Percentiles rank a stretch among this genome's conserved stretches.
phyloP scores from a whole-genome alignment of 2,329 filamentous ascomycete species.

The Claviceps pazoutovae region DNA sequence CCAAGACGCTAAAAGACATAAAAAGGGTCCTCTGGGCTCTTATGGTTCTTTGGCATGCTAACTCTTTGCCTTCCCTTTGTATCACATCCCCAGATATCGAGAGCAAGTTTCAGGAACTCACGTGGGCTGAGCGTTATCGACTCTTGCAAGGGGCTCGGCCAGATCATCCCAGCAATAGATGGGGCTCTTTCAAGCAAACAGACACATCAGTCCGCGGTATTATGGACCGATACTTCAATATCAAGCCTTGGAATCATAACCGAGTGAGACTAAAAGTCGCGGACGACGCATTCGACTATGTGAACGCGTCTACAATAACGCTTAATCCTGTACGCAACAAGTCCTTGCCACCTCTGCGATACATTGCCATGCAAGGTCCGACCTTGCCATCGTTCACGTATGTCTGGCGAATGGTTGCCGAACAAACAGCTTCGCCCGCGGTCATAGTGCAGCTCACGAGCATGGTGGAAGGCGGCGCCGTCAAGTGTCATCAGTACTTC shows the following conservation, averaged over 20 bases:
- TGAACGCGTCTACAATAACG: slow-evolving; percentile 64
- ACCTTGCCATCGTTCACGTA: slow-evolving; percentile 63
- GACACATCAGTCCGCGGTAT: slow-evolving; percentile 16
- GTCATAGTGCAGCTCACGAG: slow-evolving; percentile 94
- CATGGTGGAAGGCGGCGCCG: slow-evolving; percentile 59
- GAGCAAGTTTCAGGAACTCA: slow-evolving; percentile 37
- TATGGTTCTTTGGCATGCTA: background rate
- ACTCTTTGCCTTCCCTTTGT: background rate
- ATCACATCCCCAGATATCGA: slow-evolving; percentile 27
- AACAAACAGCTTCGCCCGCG: slow-evolving; percentile 55
- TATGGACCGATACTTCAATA: slow-evolving; percentile 77
- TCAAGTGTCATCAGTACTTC: slow-evolving; percentile 88
- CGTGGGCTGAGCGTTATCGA: slow-evolving; percentile 38
- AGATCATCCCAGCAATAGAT: slow-evolving; percentile 19
- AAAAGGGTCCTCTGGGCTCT: background rate
- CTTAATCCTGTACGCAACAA: slow-evolving; percentile 32
- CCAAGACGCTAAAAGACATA: background rate
- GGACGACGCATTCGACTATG: slow-evolving; percentile 59
- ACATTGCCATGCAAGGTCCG: slow-evolving; percentile 91
- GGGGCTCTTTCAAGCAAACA: slow-evolving; percentile 22
- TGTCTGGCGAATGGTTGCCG: slow-evolving; percentile 91
- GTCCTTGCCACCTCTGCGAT: slow-evolving; percentile 35
- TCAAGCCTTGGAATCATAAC: slow-evolving; percentile 80
- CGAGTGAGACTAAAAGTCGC: slow-evolving; percentile 70
- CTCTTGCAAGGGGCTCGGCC: slow-evolving; percentile 26